A percentile compares a stretch with the other conserved stretches of the same genome.
Conservation (phyloP, 495 filamentous ascomycete genomes). For the Daldinia bambusicola region DNA sequence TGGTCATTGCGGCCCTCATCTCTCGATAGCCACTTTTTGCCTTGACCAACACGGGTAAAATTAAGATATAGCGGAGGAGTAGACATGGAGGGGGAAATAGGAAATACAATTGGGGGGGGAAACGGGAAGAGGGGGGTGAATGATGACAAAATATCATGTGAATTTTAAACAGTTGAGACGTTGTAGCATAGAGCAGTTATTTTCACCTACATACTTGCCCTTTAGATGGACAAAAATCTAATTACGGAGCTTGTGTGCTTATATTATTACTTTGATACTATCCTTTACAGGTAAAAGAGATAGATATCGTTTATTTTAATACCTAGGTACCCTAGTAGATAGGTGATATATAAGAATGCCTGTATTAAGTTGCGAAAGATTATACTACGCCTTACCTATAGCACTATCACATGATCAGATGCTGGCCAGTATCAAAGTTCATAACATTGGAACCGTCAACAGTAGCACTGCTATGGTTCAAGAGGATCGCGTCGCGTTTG, state of each 20-base stretch:
- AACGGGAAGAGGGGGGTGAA: neutral
- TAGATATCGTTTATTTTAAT: neutral
- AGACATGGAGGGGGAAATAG: neutral
- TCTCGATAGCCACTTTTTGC: neutral
- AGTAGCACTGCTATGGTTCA: neutral
- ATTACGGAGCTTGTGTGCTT: no score
- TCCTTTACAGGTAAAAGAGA: neutral
- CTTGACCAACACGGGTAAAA: neutral
- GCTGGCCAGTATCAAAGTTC: neutral
- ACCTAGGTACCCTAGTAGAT: neutral
- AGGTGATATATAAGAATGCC: neutral
- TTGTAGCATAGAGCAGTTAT: neutral
- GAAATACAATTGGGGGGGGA: neutral
- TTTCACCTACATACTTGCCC: neutral
- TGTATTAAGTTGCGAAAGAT: neutral
- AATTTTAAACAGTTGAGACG: neutral
- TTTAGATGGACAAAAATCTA: neutral
- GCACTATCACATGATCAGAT: neutral
- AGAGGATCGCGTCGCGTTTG: conserved; percentile 4
- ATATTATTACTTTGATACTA: neutral
- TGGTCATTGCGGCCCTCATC: conserved; percentile 8
- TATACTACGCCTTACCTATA: conserved; percentile 1
- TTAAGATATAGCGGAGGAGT: neutral
- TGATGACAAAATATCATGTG: neutral
- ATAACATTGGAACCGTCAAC: neutral